Evolutionary conservation across 164 flowering plant species (phyloP).

Genomic region (Sedum album): DNA sequence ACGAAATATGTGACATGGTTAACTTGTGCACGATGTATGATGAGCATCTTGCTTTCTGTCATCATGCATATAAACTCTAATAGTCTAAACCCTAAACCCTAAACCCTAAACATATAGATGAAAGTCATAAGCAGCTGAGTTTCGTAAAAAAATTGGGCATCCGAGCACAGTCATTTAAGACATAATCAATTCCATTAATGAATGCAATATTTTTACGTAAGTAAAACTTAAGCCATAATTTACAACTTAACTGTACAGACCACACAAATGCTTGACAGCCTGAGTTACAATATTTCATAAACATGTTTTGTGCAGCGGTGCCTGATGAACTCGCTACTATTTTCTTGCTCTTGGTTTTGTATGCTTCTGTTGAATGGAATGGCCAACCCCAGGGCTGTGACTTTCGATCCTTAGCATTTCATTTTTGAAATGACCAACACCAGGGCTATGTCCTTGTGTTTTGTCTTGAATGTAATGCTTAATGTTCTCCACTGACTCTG

Average conservation of each 20-base stretch:
- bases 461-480: conserved; percentile 16
- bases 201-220: background rate
- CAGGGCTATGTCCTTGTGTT: conserved; percentile 32
- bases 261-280: background rate
- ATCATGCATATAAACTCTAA: no score
- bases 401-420: background rate
- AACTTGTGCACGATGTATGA: no score
- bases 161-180: background rate
- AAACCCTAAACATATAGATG: background rate
- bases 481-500: background rate
- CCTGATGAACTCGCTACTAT: background rate
- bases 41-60: no score
- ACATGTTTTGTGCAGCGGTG: background rate
- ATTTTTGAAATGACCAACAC: conserved; percentile 24
- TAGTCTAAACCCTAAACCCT: background rate
- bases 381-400: conserved; percentile 10
- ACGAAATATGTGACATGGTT: no score
- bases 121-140: background rate
- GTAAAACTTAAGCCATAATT: background rate
- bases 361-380: conserved; percentile 9
- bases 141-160: background rate
- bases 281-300: background rate
- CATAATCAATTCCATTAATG: background rate
- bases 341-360: conserved; percentile 2
- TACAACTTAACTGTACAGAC: background rate